These are phyloP conservation scores for Phytophthora uliginosa DNA, from an alignment of 352 stramenopile genomes.

Conservation along the genomic window DNA sequence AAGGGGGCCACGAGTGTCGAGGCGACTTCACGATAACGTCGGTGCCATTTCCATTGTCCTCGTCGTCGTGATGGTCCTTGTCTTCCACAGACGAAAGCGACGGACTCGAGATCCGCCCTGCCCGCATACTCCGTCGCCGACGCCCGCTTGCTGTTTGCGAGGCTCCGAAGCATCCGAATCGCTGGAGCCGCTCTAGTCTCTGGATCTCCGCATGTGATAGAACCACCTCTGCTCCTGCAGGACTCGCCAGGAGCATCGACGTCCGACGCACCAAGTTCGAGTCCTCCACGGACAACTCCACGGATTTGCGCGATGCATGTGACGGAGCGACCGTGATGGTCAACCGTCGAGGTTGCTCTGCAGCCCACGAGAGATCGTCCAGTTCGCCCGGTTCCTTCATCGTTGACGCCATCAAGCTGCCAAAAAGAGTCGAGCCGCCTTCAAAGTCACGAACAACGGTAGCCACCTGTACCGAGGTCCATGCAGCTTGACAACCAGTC, in stretches of 20 bases:
- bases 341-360: slow-evolving; percentile 28
- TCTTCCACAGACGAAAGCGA: slow-evolving; percentile 17
- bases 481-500: slow-evolving; percentile 30
- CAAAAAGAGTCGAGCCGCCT: not conserved
- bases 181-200: slow-evolving; percentile 48
- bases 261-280: slow-evolving; percentile 54
- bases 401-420: slow-evolving; percentile 8
- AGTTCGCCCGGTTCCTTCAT: not conserved
- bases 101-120: slow-evolving; percentile 19
- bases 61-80: slow-evolving; percentile 9
- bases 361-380: slow-evolving; percentile 18
- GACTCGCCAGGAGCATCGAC: slow-evolving; percentile 62
- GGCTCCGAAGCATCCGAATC: slow-evolving; percentile 41
- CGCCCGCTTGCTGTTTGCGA: slow-evolving; percentile 1
- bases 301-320: slow-evolving; percentile 26
- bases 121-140: slow-evolving; percentile 11
- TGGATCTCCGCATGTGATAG: slow-evolving; percentile 54
- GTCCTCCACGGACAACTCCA: slow-evolving; percentile 56
- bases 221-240: slow-evolving; percentile 45
- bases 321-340: slow-evolving; percentile 35
- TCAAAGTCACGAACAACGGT: not conserved
- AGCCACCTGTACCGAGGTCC: slow-evolving; percentile 11
- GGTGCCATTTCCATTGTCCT: not conserved
- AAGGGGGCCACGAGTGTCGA: slow-evolving; percentile 11
- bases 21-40: slow-evolving; percentile 17